Evolutionary conservation across 495 filamentous ascomycete species (phyloP).

Genomic region (Neurospora sp.): DNA sequence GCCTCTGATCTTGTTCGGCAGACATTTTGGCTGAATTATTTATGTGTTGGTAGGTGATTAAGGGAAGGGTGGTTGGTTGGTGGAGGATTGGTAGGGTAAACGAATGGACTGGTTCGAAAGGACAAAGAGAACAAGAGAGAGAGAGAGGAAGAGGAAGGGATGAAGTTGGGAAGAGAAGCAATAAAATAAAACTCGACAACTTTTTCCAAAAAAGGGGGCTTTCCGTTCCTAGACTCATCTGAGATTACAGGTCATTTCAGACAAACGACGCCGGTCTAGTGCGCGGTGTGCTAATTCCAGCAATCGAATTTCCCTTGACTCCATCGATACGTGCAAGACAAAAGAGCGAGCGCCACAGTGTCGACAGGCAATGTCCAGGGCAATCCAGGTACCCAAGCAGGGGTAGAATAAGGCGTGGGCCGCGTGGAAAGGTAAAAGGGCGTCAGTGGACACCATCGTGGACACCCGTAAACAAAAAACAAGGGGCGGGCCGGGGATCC

Average conservation of each 20-base stretch:
- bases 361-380: background rate
- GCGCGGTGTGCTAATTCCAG: background rate
- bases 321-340: background rate
- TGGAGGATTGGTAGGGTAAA: background rate
- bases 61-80: background rate
- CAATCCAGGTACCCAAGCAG: background rate
- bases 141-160: background rate
- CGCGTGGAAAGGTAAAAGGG: background rate
- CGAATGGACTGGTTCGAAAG: background rate
- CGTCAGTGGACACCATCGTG: background rate
- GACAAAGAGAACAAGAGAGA: background rate
- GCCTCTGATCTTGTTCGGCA: background rate
- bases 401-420: background rate
- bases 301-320: background rate
- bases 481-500: background rate
- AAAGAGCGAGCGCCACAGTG: background rate
- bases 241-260: background rate
- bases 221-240: background rate
- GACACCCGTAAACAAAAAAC: background rate
- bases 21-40: background rate
- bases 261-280: background rate
- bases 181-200: background rate
- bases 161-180: background rate
- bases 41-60: background rate
- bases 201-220: background rate